Evolutionary conservation across 352 stramenopile species (phyloP), one percentile per base, ranked within the genome.

Genomic region (Phytophthora sojae): DNA sequence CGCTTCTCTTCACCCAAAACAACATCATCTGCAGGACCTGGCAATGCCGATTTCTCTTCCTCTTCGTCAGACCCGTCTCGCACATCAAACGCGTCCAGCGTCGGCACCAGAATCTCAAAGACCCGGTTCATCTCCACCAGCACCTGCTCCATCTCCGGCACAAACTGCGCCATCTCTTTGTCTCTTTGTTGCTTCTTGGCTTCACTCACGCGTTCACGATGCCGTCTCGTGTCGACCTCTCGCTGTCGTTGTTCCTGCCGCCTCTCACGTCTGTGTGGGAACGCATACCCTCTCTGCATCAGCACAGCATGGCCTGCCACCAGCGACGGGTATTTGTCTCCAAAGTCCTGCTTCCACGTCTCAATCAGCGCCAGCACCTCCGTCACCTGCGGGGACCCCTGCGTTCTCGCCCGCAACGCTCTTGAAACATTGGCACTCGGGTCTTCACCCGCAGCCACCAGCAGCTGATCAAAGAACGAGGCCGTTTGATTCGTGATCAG

Each of bases 71-170:
- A 19, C 23, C 30, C 23, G 9, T 76, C 52, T 2, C 51, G 26
- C 15, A 86, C 3, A 23, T 80, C 68, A 69, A 94, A 94, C 7
- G 80, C 75, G 44, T 94, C 86, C 14, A 94, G 55, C 17, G 84
- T 94, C 35, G 86, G 86, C 25, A 94, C 79, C 6, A 94, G 62
- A 35, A 94, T 91, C 68, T 91, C 80, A 61, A 92, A 93, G 35
- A 88, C 79, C n/a, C 75, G 77, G 62, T 94, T 78, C 86, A 92
- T 92, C 66, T 92, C 86, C 19, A 78, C 57, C 2, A 94, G 60
- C 57, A 86, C 72, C 15, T 79, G 69, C 69, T 92, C 85, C 71
- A 94, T 93, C 63, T 94, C 86, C 0, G 82, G 78, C 17, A 85
- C 71, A 44, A 75, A 64, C 21, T 61, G 65, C 7, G 51, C 68